These are phyloP conservation scores for Carpinus fangiana DNA, from an alignment of 306 rosid species.

Conservation along the genomic window DNA sequence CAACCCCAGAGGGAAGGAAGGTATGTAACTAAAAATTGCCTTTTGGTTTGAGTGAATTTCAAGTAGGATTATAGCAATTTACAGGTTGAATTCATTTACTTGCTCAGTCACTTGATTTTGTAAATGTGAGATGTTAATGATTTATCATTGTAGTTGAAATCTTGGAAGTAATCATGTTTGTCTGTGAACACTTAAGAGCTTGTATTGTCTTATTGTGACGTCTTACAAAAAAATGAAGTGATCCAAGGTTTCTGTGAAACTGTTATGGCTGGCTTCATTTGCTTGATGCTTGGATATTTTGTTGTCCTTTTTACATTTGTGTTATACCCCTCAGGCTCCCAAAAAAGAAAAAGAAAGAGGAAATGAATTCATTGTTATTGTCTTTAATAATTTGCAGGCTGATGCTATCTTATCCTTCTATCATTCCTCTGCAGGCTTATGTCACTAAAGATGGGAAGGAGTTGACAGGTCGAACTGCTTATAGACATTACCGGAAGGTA, in stretches of 20 bases:
- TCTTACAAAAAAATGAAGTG: not conserved
- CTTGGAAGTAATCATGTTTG: not conserved
- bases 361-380: too few species aligned
- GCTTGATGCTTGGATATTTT: not conserved
- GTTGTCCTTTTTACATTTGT: not conserved
- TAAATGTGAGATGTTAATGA: not conserved
- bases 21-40: conserved; percentile 30
- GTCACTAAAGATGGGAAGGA: conserved; percentile 70
- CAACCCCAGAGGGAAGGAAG: conserved; percentile 73
- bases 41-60: conserved; percentile 1
- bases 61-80: not conserved
- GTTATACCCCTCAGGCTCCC: too few species aligned
- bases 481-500: conserved; percentile 67
- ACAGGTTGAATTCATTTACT: conserved; percentile 12
- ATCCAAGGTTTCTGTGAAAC: not conserved
- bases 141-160: not conserved
- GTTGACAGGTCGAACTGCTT: conserved; percentile 64
- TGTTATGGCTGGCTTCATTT: not conserved
- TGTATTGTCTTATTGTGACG: not conserved
- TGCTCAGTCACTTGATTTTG: not conserved
- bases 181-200: not conserved
- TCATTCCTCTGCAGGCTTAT: conserved; percentile 59
- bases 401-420: conserved; percentile 20
- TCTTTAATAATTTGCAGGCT: not conserved
- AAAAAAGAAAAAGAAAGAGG: too few species aligned